Evolutionary conservation across 345 rosid genomes (phyloP).

Genomic region (Eucalyptus shirleyi): DNA sequence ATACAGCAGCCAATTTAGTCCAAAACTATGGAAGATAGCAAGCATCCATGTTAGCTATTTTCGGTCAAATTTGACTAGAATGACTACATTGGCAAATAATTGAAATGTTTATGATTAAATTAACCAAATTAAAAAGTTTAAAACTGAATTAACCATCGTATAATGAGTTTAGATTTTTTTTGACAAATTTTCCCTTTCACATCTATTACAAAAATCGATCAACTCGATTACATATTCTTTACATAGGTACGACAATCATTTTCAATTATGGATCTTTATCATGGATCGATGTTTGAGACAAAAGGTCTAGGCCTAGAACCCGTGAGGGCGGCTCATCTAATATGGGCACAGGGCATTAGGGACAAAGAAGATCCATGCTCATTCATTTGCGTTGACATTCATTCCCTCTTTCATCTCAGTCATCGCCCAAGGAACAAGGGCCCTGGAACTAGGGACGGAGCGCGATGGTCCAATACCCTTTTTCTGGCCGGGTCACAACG

Average conservation of each 20-base stretch:
- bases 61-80: not conserved
- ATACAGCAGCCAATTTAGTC: not conserved
- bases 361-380: not conserved
- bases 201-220: not conserved
- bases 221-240: not conserved
- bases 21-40: no score
- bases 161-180: not conserved
- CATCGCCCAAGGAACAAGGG: not conserved
- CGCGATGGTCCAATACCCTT: not conserved
- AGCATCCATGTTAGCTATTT: not conserved
- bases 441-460: not conserved
- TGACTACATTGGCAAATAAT: not conserved
- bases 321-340: not conserved
- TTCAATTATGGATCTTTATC: not conserved
- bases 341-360: not conserved
- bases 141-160: accelerated
- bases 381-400: not conserved
- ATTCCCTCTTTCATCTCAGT: not conserved
- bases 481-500: not conserved
- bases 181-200: not conserved
- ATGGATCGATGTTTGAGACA: not conserved
- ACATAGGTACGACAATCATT: not conserved
- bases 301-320: not conserved
- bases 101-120: not conserved
- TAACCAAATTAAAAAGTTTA: not conserved